These are phyloP conservation scores for Paspalum vaginatum DNA, from an alignment of 176 grass and related monocot species.

Conservation along the genomic window DNA sequence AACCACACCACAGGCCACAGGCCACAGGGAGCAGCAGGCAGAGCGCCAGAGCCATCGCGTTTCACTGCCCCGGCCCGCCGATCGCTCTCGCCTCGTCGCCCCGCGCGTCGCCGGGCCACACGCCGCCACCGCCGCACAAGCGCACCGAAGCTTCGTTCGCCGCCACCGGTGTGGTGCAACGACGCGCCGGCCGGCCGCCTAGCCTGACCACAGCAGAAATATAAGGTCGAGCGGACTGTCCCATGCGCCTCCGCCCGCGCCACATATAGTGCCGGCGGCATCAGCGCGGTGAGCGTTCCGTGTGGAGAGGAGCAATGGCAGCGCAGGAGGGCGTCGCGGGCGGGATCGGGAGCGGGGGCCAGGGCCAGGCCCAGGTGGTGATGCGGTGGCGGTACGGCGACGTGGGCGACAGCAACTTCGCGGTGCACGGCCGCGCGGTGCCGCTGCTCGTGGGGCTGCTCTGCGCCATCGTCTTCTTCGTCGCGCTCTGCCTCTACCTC, in stretches of 20 bases:
- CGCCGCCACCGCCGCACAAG: background rate
- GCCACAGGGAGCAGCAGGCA: too few species aligned
- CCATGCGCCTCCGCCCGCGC: background rate
- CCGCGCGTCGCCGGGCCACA: conserved; percentile 1
- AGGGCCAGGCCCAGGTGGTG: conserved; percentile 20
- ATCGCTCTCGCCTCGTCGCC: conserved; percentile 23
- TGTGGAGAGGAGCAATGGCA: conserved; percentile 32
- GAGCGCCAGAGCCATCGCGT: background rate
- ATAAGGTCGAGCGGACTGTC: background rate
- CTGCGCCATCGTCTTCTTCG: conserved; percentile 28
- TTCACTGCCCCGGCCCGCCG: background rate
- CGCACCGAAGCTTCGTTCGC: conserved; percentile 26
- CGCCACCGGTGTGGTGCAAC: too few species aligned
- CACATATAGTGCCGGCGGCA: background rate
- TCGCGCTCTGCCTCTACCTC: conserved; percentile 52
- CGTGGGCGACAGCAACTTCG: conserved; percentile 63
- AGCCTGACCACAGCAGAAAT: conserved; percentile 1
- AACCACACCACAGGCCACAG: background rate
- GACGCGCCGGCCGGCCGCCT: background rate
- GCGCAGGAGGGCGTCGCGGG: conserved; percentile 50
- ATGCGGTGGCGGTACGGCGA: conserved; percentile 54
- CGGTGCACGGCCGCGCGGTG: conserved; percentile 42
- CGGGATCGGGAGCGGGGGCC: background rate
- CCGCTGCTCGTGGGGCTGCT: conserved; percentile 47
- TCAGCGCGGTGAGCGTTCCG: background rate